These are phyloP conservation scores for Diaporthe vexans DNA, from an alignment of 2,329 filamentous ascomycete species.

Conservation along the genomic window DNA sequence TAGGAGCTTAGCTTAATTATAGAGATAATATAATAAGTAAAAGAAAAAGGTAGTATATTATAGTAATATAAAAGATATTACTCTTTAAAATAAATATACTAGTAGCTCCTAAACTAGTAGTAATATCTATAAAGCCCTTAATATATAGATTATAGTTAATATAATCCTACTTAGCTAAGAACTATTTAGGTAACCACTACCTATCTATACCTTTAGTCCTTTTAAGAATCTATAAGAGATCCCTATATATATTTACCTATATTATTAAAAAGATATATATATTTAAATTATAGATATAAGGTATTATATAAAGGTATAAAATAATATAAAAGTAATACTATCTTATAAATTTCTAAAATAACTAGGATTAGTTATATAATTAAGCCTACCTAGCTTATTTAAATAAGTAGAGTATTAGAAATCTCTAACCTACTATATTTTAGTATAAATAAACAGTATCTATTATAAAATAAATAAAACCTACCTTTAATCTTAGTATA, in stretches of 20 bases:
- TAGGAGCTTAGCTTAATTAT: too few species aligned
- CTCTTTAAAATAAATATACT: too few species aligned
- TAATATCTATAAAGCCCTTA: slow-evolving; percentile 11
- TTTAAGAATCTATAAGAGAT: background rate
- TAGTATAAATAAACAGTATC: too few species aligned
- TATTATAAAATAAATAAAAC: too few species aligned
- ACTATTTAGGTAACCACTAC: slow-evolving; percentile 17
- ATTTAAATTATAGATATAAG: too few species aligned
- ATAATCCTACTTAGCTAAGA: slow-evolving; percentile 22
- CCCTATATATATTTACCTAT: background rate
- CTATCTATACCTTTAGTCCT: background rate
- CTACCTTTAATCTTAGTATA: too few species aligned
- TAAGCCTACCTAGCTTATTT: background rate
- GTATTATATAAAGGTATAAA: too few species aligned
- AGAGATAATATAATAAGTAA: too few species aligned
- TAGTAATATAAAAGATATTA: too few species aligned
- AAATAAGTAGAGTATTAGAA: background rate
- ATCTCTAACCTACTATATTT: too few species aligned
- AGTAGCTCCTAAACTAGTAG: slow-evolving; percentile 4
- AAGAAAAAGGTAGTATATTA: too few species aligned
- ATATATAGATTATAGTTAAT: slow-evolving; percentile 35
- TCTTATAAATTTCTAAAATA: background rate
- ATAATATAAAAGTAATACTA: too few species aligned
- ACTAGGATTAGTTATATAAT: background rate
- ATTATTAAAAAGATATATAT: background rate